Conservation (phyloP, 345 rosid genomes). For the Odontarrhena argentea region DNA sequence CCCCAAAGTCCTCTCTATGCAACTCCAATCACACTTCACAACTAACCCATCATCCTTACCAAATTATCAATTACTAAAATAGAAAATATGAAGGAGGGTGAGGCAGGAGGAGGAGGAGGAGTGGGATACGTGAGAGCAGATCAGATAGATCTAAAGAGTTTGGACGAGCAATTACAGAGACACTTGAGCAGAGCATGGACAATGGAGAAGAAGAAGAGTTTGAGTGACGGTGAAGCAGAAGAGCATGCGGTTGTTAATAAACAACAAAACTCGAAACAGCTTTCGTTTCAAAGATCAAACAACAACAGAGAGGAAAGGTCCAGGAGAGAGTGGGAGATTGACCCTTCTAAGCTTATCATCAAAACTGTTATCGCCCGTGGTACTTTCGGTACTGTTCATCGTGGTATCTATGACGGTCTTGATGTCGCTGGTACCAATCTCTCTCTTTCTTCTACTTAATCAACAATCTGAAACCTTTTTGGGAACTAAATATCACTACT, state of each 20-base stretch:
- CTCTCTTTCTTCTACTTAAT: slow-evolving; percentile 5
- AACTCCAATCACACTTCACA: slow-evolving; percentile 20
- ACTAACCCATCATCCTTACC: background rate
- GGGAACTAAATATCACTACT: no score
- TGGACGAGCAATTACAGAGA: slow-evolving; percentile 93
- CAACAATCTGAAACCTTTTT: no score
- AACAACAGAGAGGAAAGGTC: slow-evolving; percentile 35
- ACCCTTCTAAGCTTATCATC: slow-evolving; percentile 83
- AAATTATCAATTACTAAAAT: background rate
- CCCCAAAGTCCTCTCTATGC: background rate
- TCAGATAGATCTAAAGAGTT: slow-evolving; percentile 93
- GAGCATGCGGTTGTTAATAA: slow-evolving; percentile 11
- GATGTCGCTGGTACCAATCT: slow-evolving; percentile 84
- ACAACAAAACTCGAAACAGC: slow-evolving; percentile 29
- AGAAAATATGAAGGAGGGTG: slow-evolving; percentile 41
- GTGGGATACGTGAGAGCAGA: slow-evolving; percentile 93
- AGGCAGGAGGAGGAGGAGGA: slow-evolving; percentile 43
- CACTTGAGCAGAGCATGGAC: slow-evolving; percentile 83
- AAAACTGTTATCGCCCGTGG: slow-evolving; percentile 89
- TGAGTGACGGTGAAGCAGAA: slow-evolving; percentile 43
- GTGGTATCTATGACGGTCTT: slow-evolving; percentile 86
- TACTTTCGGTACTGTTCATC: slow-evolving; percentile 93
- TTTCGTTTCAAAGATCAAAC: slow-evolving; percentile 38
- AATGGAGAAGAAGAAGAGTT: slow-evolving; percentile 77
- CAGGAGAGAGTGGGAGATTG: slow-evolving; percentile 97